These are phyloP conservation scores for Aegle marmelos DNA, from an alignment of 345 rosid genomes.

Conservation along the genomic window DNA sequence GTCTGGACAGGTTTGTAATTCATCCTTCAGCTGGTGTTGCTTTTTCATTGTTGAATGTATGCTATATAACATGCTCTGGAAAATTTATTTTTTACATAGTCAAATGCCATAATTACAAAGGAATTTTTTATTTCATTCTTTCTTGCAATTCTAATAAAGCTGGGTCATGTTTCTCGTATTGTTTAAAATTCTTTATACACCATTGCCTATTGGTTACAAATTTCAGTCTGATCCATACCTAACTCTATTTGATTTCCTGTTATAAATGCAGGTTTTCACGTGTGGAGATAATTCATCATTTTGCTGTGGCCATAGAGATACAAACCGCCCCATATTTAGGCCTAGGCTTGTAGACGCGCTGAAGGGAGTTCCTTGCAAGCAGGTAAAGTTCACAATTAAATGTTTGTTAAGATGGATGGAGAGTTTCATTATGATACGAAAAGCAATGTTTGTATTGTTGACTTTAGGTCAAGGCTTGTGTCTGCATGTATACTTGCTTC, in stretches of 20 bases:
- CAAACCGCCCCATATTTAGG: conserved; percentile 71
- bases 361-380: conserved; percentile 78
- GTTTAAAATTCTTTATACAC: background rate
- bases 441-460: background rate
- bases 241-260: background rate
- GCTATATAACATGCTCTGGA: background rate
- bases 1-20: conserved; percentile 82
- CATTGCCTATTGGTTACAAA: background rate
- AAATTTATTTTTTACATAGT: background rate
- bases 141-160: background rate
- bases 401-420: background rate
- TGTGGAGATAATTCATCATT: conserved; percentile 94
- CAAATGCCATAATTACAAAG: background rate
- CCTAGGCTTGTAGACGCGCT: conserved; percentile 85
- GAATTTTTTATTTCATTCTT: background rate
- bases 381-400: conserved; percentile 40
- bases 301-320: conserved; percentile 82
- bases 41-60: background rate
- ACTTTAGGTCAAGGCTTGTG: background rate
- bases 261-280: conserved; percentile 69
- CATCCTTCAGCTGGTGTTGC: background rate
- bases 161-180: background rate
- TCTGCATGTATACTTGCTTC: background rate
- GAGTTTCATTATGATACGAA: background rate
- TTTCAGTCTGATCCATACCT: background rate